Evolutionary conservation across 2,329 filamentous ascomycete species (phyloP), one percentile per base, ranked within the genome.

Genomic region (Monosporascus sp.): DNA sequence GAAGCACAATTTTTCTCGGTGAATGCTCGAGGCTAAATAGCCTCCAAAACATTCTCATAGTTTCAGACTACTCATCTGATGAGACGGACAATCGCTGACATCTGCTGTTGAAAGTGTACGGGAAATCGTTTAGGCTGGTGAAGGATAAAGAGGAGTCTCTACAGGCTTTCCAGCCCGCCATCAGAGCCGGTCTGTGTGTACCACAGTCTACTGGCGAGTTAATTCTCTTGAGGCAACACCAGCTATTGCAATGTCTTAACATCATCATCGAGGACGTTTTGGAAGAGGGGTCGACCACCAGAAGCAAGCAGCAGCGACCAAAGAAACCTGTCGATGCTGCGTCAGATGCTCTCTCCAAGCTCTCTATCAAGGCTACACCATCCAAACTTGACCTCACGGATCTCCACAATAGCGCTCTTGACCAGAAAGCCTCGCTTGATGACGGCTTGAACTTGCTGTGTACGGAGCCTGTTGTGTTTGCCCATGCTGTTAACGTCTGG

Each of bases 211-310:
- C 53, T 0, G 70, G 70, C 14, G 62, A 69, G 36, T 59, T 77
- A 1, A 63, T 80, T 14, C 53, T 79, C 2, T 31, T 57, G 39
- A 67, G 76, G 54, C 75, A 78, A 51, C 41, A 58, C 1, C 60
- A 56, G 4, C 49, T 76, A 0, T 41, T 77, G 0, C 68, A 72
- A 47, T 11, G 17, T 6, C 70, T 78, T 31, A 73, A 70, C 51
- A 65, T 74, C n/a, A 57, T 75, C 1, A 60, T 78, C 5, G 71
- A 73, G 1, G 67, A 73, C 39, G 72, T 79, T 31, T 62, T 79
- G 1, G 66, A 74, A 0, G 54, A 62, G 38, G 70, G 68, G 3
- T 73, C 72, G 0, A 61, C 61, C 3, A 63, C 59, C 1, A 65
- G 66, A 25, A 55, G 52, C 14, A 51, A 58, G 25, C 59, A 66